Conservation (phyloP, 1,139 yeast genomes). For the Scheffersomyces cryptocercus region DNA sequence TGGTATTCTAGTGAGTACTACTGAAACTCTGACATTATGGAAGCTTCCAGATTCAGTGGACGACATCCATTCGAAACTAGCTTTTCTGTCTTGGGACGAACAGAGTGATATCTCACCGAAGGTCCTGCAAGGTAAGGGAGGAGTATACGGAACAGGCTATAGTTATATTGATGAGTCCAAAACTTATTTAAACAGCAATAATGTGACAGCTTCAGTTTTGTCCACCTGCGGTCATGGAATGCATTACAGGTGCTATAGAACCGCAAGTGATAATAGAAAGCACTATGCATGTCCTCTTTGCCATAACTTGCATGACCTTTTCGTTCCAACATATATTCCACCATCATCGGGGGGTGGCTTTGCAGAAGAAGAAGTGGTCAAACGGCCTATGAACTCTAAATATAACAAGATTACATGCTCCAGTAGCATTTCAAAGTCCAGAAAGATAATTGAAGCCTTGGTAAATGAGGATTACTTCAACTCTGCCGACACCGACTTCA, state of each 20-base stretch:
- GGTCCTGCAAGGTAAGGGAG: slow-evolving; percentile 1
- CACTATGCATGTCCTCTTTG: slow-evolving; percentile 64
- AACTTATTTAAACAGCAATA: slow-evolving; percentile 8
- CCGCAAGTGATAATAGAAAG: slow-evolving; percentile 27
- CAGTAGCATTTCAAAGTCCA: slow-evolving; percentile 12
- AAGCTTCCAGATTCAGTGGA: slow-evolving; percentile 36
- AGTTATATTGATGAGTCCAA: slow-evolving; percentile 6
- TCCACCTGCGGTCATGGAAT: slow-evolving; percentile 72
- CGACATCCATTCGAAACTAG: slow-evolving; percentile 11
- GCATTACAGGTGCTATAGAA: slow-evolving; percentile 56
- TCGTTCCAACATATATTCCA: slow-evolving; percentile 43
- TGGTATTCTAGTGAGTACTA: slow-evolving; percentile 52
- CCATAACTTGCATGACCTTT: slow-evolving; percentile 48
- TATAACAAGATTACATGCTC: slow-evolving; percentile 14
- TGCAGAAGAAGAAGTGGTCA: slow-evolving; percentile 1
- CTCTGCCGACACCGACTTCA: slow-evolving; percentile 1
- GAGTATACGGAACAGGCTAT: slow-evolving; percentile 31
- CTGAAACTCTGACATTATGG: slow-evolving; percentile 47
- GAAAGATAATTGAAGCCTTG: slow-evolving; percentile 8
- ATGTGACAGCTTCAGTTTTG: slow-evolving; percentile 33
- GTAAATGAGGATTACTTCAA: slow-evolving; percentile 12
- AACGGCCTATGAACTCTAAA: slow-evolving; percentile 5
- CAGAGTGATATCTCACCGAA: slow-evolving; percentile 9
- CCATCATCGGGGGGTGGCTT: slow-evolving; percentile 19
- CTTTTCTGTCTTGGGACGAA: slow-evolving; percentile 31